Evolutionary conservation across 2,329 filamentous ascomycete species (phyloP), one percentile per base, ranked within the genome.

Genomic region (Stromatinia cepivora): DNA sequence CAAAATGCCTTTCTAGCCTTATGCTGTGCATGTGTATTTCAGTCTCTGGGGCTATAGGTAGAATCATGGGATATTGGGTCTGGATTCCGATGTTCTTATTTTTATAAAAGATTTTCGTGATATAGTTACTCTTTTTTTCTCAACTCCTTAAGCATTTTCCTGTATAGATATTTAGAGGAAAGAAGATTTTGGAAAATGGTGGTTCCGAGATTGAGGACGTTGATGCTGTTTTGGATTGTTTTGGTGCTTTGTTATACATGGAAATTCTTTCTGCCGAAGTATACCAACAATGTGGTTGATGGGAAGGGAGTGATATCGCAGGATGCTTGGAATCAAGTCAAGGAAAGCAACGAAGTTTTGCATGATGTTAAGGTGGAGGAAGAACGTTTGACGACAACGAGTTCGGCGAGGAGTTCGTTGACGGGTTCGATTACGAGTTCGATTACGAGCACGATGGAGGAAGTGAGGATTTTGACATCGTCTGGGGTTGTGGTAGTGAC

Each of bases 191-290:
- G 11, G n/a, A 58, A 66, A 58, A 58, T 66, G 64, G 22, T 46
- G 11, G 8, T 50, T 36, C 36, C 36, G 4, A 39, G 13, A 45
- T 59, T 42, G 25, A 45, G 36, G 20, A 36, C 28, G 1, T 28
- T 66, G 25, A 7, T 46, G 20, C 17, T 66, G 4, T 66, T 50
- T 58, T 53, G 53, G 17, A 17, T 66, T 50, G 50, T 66, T 36
- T 8, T 58, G 42, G 31, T 58, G 11, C n/a, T 58, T 25, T 20
- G 9, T 36, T 66, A 66, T 48, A 22, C 53, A 25, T 58, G 64
- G 53, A 66, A 25, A 8, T 50, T 58, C 42, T 50, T 66, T 22
- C 22, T 66, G 20, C 42, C 64, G 13, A 62, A 22, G 20, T n/a
- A 10, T 62, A 4, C 28, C 34, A n/a, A 34, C 6, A 63, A 20